Evolutionary conservation across 2,329 filamentous ascomycete genomes (phyloP).

Genomic region (Trichoderma afroharzianum): DNA sequence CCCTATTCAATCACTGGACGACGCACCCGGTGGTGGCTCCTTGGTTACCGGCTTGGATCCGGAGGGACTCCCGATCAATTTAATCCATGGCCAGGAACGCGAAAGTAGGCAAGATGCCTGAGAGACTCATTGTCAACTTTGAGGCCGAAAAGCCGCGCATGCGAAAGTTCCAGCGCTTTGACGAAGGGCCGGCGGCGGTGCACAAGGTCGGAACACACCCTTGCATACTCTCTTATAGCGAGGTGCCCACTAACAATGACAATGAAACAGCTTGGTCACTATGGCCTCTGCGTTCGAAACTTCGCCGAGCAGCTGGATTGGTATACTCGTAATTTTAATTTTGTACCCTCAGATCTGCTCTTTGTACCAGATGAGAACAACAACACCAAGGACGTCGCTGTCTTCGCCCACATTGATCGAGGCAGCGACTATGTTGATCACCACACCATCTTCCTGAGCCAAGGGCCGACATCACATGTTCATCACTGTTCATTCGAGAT

Average conservation of each 20-base stretch:
- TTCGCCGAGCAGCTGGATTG: conserved; percentile 26
- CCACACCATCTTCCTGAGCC: conserved; percentile 50
- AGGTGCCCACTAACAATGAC: neutral
- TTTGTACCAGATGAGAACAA: neutral
- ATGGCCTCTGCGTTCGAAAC: neutral
- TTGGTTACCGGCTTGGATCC: conserved; percentile 17
- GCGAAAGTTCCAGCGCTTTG: neutral
- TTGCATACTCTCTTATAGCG: neutral
- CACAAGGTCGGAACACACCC: neutral
- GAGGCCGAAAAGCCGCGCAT: neutral
- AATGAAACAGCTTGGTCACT: neutral
- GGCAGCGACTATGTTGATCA: conserved; percentile 50
- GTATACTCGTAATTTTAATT: conserved; percentile 41
- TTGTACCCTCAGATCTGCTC: conserved; percentile 35
- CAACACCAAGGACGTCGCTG: conserved; percentile 24
- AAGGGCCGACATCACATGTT: conserved; percentile 23
- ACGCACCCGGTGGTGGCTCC: conserved; percentile 18
- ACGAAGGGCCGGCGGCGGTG: neutral
- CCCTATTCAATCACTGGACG: conserved; percentile 3
- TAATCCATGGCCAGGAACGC: neutral
- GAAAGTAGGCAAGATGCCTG: neutral
- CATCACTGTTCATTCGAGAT: conserved; percentile 42
- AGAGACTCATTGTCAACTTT: neutral
- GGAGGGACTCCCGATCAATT: conserved; percentile 13
- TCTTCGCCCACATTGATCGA: conserved; percentile 53